Base-by-base conservation (phyloP, 805 yeast species). In the Zygoascus biomembranicola region DNA sequence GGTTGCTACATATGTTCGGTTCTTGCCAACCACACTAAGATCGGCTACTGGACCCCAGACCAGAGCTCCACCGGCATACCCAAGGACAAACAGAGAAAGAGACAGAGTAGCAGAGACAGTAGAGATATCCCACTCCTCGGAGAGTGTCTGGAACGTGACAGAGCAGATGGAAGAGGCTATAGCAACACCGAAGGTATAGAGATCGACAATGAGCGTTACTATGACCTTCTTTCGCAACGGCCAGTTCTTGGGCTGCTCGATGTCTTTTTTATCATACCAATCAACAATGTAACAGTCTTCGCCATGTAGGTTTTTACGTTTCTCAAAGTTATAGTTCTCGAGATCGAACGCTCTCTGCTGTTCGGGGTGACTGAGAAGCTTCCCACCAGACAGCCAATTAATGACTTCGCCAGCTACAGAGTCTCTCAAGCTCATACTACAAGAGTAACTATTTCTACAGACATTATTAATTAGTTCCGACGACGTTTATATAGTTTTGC, bases 21-120 rank as follows among this genome's bases (percentile, higher is more conserved):
- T 55, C 50, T 32, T 55, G 78, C 76, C 94, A 77, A 50, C 73
- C 72, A 50, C 64, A 73, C 56, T 35, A n/a, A 77, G 60, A 62
- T 80, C 84, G 1, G 81, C 76, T 8, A 79, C 58, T 1, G 85
- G 85, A 1, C 85, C 87, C 77, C 81, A 80, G 11, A 83, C 57
- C 64, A 82, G 68, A 3, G 87, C 87, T 0, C 90, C 90, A n/a
- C 79, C 67, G 0, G 86, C 87, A 61, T 82, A 78, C 0, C 90
- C 90, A 48, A 82, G 63, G 13, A 84, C 79, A 58, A 77, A 85
- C 14, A 84, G 66, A 0, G 88, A 74, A 1, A 83, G 77, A 11
- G 79, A 75, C 46, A 84, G 68, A n/a, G 78, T 68, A 2, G 82
- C 76, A 0, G 74, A 77, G 16, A 75, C 77, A 35, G 68, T 50